Evolutionary conservation across 2,329 filamentous ascomycete genomes (phyloP), one percentile per base, ranked within the genome.

Genomic region (Sarocladium kiliense): DNA sequence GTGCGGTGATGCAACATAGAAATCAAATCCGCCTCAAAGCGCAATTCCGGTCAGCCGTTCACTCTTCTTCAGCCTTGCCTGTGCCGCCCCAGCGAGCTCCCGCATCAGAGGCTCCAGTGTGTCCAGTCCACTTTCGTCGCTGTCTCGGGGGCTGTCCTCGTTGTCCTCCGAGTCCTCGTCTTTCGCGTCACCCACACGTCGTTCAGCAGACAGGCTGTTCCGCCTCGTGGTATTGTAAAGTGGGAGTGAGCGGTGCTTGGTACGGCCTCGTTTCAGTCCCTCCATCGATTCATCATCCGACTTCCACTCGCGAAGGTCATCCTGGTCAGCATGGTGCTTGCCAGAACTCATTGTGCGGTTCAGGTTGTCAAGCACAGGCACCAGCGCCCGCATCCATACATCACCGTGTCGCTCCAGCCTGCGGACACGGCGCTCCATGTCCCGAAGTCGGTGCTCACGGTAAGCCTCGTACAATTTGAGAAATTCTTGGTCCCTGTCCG

Each of bases 331-430:
- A 18, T 12, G 11, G 18, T 36, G 16, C 3, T 61, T 55, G 2
- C 51, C 57, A 27, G 56, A 55, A 45, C 60, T 65, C 21, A 76
- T 62, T 5, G 66, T 67, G 21, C 68, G 65, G 60, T 74, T 73
- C 30, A 80, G 66, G 30, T 70, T 73, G 34, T 77, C 71, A 37
- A 80, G 64, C 3, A 80, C 66, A 3, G 76, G 73, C 2, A 74
- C 65, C 25, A 80, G 62, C 2, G 75, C 71, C 14, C 71, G 66
- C 41, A 76, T 63, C 71, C 74, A 75, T 2, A 74, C 64, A 37
- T 79, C 75, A 39, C 74, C 72, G 50, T 76, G 75, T 16, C 69
- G 68, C 64, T 81, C 77, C 1, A 80, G 68, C 16, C 69, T 67
- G 6, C 71, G 70, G 12, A 80, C 63, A 1, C 77, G 72, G 11